Evolutionary conservation across 257 asterid species (phyloP).

Genomic region (Solanum paucissectum): DNA sequence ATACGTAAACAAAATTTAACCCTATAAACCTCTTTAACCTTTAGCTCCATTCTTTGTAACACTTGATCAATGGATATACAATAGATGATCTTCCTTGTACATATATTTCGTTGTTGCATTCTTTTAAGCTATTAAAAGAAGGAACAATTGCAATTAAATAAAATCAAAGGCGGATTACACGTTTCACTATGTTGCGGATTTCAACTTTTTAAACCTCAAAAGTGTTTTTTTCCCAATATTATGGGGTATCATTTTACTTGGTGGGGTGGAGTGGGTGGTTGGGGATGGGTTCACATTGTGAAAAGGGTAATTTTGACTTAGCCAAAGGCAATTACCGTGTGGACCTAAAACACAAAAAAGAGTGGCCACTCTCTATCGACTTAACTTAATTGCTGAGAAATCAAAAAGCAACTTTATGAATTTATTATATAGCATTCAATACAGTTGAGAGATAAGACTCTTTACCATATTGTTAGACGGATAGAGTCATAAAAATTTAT

Average conservation of each 20-base stretch:
- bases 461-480: not conserved
- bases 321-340: not conserved
- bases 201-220: not conserved
- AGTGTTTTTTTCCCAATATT: not conserved
- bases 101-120: not conserved
- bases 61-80: not conserved
- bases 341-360: not conserved
- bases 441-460: not conserved
- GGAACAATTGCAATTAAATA: accelerated
- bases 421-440: conserved; percentile 16
- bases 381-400: not conserved
- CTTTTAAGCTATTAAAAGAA: not conserved
- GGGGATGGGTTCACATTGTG: not conserved
- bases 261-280: not conserved
- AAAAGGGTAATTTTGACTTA: not conserved
- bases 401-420: conserved; percentile 30
- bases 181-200: not conserved
- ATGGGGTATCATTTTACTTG: not conserved
- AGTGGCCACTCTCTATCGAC: not conserved
- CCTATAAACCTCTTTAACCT: not conserved
- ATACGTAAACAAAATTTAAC: not conserved
- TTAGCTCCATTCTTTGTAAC: not conserved
- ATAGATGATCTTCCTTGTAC: not conserved
- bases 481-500: not conserved
- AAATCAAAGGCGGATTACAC: not conserved